phyloP scores from a whole-genome alignment of 2,329 filamentous ascomycete genomes.

The Fusarium camptoceras region DNA sequence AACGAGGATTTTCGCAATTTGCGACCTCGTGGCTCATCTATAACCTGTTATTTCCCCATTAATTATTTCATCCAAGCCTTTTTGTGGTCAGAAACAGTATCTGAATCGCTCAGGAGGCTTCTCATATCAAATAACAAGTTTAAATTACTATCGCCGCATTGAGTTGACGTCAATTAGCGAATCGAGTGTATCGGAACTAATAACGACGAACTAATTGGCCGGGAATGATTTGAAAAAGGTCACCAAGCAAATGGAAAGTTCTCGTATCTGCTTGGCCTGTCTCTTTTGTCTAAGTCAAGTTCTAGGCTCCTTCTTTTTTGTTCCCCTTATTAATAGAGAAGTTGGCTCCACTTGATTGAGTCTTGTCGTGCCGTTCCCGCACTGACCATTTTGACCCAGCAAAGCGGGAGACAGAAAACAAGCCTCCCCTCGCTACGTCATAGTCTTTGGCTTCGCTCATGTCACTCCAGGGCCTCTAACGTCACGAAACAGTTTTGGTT shows the following conservation, averaged over 20 bases:
- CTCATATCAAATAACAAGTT: background rate
- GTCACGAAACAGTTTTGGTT: constrained; percentile 22
- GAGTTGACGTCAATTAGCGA: constrained; percentile 40
- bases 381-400: constrained; percentile 13
- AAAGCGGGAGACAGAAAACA: constrained; percentile 3
- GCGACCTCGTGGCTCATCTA: constrained; percentile 8
- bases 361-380: constrained; percentile 6
- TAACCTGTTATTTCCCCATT: constrained; percentile 26
- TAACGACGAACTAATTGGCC: background rate
- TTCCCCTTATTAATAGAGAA: constrained; percentile 3
- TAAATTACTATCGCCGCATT: background rate
- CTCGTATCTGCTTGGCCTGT: constrained; percentile 15
- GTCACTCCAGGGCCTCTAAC: constrained; percentile 16
- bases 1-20: background rate
- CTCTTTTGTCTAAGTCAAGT: background rate
- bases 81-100: background rate
- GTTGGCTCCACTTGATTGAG: background rate
- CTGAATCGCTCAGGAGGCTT: constrained; percentile 4
- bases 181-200: constrained; percentile 30
- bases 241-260: constrained; percentile 15
- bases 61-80: constrained; percentile 8
- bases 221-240: background rate
- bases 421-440: constrained; percentile 28
- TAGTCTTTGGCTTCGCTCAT: constrained; percentile 11
- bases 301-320: background rate